Percentiles rank a stretch among this genome's conserved stretches.
phyloP scores from a whole-genome alignment of 1,139 yeast species.

The Pneumocystis sp. region DNA sequence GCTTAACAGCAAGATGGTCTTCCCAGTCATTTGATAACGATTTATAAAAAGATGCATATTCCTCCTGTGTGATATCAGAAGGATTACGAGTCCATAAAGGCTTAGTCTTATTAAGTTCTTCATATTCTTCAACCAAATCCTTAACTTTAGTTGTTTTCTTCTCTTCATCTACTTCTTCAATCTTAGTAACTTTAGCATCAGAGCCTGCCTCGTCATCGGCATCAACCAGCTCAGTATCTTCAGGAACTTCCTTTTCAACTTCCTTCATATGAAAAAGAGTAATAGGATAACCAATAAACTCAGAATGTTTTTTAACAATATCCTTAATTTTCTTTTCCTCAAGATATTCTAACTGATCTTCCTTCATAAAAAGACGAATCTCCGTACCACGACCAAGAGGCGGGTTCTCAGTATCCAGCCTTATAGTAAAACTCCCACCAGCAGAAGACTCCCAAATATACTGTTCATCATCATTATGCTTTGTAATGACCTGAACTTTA shows the following conservation, averaged over 20 bases:
- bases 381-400: constrained; percentile 82
- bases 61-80: constrained; percentile 92
- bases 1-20: constrained; percentile 98
- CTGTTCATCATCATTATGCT: constrained; percentile 98
- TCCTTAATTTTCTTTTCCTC: constrained; percentile 99
- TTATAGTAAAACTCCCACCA: constrained; percentile 97
- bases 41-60: constrained; percentile 98
- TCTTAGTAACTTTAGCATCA: constrained; percentile 46
- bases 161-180: constrained; percentile 56
- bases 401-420: constrained; percentile 53
- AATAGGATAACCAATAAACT: constrained; percentile 97
- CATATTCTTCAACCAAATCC: constrained; percentile 76
- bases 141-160: constrained; percentile 67
- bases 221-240: constrained; percentile 38
- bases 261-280: constrained; percentile 98
- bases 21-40: constrained; percentile 99
- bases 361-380: constrained; percentile 92
- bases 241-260: constrained; percentile 86
- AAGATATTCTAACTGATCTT: constrained; percentile 95
- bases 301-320: constrained; percentile 98
- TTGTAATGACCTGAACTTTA: constrained; percentile 94
- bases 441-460: constrained; percentile 99
- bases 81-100: constrained; percentile 99
- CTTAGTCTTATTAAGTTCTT: constrained; percentile 97
- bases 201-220: constrained; percentile 31